phyloP scores from a whole-genome alignment of 257 asterid species.

The Solanum dulcamara region DNA sequence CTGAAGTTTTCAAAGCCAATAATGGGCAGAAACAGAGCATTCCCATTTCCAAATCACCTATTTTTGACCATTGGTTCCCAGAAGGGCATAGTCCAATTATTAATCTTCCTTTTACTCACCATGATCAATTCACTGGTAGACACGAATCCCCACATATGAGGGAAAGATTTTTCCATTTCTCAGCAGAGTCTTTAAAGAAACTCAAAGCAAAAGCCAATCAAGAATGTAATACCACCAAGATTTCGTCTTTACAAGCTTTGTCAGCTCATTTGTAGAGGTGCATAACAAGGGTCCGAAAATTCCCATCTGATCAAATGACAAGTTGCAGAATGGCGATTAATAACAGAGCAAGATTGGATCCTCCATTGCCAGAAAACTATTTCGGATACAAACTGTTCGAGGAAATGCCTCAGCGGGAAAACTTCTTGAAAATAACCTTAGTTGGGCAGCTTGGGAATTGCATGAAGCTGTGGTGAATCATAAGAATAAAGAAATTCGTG shows the following conservation, averaged over 20 bases:
- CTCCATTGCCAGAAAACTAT: slow-evolving; percentile 5
- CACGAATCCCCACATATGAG: background rate
- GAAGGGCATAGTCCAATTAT: slow-evolving; percentile 4
- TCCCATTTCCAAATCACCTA: slow-evolving; percentile 11
- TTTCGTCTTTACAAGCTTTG: slow-evolving; percentile 24
- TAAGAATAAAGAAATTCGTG: background rate
- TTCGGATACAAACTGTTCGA: slow-evolving; percentile 3
- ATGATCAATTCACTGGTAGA: slow-evolving; percentile 1
- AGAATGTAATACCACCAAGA: slow-evolving; percentile 9
- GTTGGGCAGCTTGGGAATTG: slow-evolving; percentile 16
- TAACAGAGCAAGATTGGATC: slow-evolving; percentile 9
- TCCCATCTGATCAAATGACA: background rate
- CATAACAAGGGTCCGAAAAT: slow-evolving; percentile 7
- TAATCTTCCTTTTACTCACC: slow-evolving; percentile 9
- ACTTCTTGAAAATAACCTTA: background rate
- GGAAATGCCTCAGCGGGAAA: background rate
- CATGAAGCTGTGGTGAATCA: slow-evolving; percentile 13
- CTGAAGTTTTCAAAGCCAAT: slow-evolving; percentile 11
- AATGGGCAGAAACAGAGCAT: background rate
- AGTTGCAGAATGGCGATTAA: slow-evolving; percentile 1
- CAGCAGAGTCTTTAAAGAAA: slow-evolving; percentile 1
- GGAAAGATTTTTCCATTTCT: slow-evolving; percentile 23
- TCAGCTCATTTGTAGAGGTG: slow-evolving; percentile 27
- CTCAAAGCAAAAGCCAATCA: slow-evolving; percentile 19
- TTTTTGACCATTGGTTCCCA: slow-evolving; percentile 19